phyloP scores from a whole-genome alignment of 2,329 filamentous ascomycete genomes.

The Colletotrichum chrysophilum region DNA sequence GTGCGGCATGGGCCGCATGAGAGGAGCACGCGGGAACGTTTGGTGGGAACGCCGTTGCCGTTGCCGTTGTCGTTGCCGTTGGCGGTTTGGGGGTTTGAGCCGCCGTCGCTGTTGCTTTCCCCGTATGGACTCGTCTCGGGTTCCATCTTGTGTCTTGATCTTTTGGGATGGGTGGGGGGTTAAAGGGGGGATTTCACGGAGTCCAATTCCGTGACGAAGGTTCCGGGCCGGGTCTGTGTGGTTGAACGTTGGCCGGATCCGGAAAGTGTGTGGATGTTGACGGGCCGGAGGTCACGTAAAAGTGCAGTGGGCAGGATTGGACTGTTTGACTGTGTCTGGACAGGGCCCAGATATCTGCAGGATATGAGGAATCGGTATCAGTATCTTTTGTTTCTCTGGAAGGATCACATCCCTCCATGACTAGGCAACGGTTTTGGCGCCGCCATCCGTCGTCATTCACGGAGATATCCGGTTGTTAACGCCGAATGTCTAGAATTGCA shows the following conservation, averaged over 20 bases:
- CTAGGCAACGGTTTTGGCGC: conserved; percentile 6
- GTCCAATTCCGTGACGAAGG: not conserved
- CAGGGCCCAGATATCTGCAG: not conserved
- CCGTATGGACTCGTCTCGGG: not conserved
- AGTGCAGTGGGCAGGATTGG: not conserved
- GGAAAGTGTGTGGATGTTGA: not conserved
- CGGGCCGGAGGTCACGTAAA: not conserved
- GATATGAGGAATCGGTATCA: not conserved
- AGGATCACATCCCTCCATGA: not conserved
- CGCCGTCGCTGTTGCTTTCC: not conserved
- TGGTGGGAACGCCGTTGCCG: conserved; percentile 27
- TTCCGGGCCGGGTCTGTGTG: not conserved
- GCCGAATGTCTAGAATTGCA: not conserved
- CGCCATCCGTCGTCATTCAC: not conserved
- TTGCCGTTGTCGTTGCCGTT: not conserved
- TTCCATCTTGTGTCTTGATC: not conserved
- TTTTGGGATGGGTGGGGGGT: not conserved
- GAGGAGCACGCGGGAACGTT: conserved; percentile 54
- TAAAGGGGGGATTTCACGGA: not conserved
- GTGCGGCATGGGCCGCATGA: conserved; percentile 57
- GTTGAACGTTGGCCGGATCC: not conserved
- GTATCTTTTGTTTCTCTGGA: not conserved
- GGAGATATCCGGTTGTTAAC: conserved; percentile 7
- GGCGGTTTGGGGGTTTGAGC: not conserved
- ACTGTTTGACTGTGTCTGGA: not conserved